These are phyloP conservation scores for Sugiyamaella pinicola DNA, from an alignment of 1,139 yeast species.

Conservation along the genomic window DNA sequence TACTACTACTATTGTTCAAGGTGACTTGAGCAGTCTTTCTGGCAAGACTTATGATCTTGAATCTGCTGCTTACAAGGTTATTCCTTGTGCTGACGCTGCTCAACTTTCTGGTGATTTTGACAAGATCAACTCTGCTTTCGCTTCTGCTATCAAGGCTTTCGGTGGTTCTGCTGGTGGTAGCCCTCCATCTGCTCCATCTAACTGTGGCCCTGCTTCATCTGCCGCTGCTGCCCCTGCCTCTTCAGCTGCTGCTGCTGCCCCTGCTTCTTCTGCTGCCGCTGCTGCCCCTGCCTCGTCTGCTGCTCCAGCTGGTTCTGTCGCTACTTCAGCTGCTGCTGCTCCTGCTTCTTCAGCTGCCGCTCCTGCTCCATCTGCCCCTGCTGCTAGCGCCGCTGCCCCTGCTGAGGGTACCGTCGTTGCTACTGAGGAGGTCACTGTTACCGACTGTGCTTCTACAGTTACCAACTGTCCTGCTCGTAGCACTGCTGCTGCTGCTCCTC, in stretches of 20 bases:
- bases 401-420: constrained; percentile 10
- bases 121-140: constrained; percentile 19
- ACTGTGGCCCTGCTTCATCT: constrained; percentile 19
- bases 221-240: constrained; percentile 19
- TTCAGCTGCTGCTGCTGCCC: constrained; percentile 21
- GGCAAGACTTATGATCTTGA: constrained; percentile 21
- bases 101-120: constrained; percentile 10
- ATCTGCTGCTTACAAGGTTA: constrained; percentile 19
- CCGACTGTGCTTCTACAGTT: constrained; percentile 14
- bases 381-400: constrained; percentile 8
- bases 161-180: constrained; percentile 23
- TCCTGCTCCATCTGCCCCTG: constrained; percentile 14
- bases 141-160: constrained; percentile 17
- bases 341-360: constrained; percentile 21
- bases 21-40: constrained; percentile 24
- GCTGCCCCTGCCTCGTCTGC: constrained; percentile 19
- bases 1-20: constrained; percentile 23
- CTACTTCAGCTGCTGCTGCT: not conserved
- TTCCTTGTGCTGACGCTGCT: constrained; percentile 15
- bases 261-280: constrained; percentile 22
- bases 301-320: not conserved
- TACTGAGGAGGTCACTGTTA: constrained; percentile 15
- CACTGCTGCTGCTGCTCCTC: constrained; percentile 13
- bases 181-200: constrained; percentile 18
- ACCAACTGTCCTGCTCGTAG: constrained; percentile 18